Base-by-base conservation (phyloP, 2,329 filamentous ascomycete genomes). In the Aspergillus piperis region DNA sequence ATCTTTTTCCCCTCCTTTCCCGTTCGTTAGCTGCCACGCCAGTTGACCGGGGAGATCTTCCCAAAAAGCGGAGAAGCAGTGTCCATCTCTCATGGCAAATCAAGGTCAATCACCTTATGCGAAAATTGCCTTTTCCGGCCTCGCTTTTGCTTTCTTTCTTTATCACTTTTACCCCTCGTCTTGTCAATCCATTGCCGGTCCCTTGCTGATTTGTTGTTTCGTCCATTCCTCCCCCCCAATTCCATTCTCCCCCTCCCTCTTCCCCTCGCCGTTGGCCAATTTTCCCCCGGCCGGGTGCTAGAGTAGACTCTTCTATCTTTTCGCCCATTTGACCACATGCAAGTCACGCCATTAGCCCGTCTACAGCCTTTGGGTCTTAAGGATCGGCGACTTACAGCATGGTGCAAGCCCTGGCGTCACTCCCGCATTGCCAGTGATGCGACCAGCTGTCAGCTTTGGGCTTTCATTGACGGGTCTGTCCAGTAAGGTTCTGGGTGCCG, bases 361-460 rank as follows among this genome's bases (percentile, higher is more conserved):
- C 44, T 30, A 49, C 44, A 36, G 32, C 15, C n/a, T 27, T 49
- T 49, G 44, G 44, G 44, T 23, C 44, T 23, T 30, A 23, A 49
- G 44, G 57, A 59, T 54, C 57, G 51, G 51, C 57, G 41, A 51
- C 42, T 25, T n/a, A 47, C 51, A 58, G 38, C 47, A 56, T 38
- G 54, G 36, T 52, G 23, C 47, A 49, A 62, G 48, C 38, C 47
- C 54, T 54, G 60, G 62, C 39, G 55, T 59, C 55, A 52, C n/a
- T 50, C 51, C 54, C 60, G 60, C 60, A 62, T 47, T 27, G 19
- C 30, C 32, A 50, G 36, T 41, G 47, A 54, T 58, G 59, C 41
- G 49, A 47, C 59, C 55, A 58, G 57, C 58, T 52, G 42, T 32
- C 47, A 48, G 21, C 38, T 15, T 17, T 39, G 39, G n/a, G 42